Evolutionary conservation across 805 yeast genomes (phyloP), one percentile per base, ranked within the genome.

Genomic region (Martiniozyma abietophila): DNA sequence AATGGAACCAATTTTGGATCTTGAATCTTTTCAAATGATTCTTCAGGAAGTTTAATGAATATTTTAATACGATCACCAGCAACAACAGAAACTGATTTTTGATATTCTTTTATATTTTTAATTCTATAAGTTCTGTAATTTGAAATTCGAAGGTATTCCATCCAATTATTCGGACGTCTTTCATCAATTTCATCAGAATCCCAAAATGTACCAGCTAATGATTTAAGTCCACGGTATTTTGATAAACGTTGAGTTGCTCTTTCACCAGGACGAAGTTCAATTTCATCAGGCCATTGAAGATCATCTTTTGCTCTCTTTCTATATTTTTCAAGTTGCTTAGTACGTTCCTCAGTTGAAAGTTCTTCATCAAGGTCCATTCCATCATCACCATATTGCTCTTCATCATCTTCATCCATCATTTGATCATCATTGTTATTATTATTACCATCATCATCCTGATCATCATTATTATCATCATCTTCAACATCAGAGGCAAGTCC

Each of bases 281-380:
- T 61, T 60, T 92, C 98, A 59, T 92, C 99, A 0, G 97, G 97
- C 65, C 86, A 92, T 48, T 88, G 95, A 23, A 74, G 68, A 53
- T 85, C 96, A 36, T 88, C 96, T 40, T 71, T 71, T 45, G 76
- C 95, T 42, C 73, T 57, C 25, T 65, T 66, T 46, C 92, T 73
- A 61, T 67, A 86, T 48, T 68, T 71, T 37, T 69, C 62, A 42
- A 85, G 64, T 58, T 88, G 96, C 47, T 75, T 70, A 40, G 74
- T 76, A 54, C 84, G 96, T 47, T 85, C 96, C 47, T 83, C 95
- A 22, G 79, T 76, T 1, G 80, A 63, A 32, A 85, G 60, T 24
- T 85, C 95, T 35, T 75, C 76, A 51, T 76, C 78, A 64, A 68
- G 66, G 42, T 79, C 89, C 39, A 59, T 68, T 6, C 58, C 65